Percentiles rank a stretch among this genome's conserved stretches.
These are phyloP conservation scores for Tieghemostelium lacteum DNA, from an alignment of 78 protist genomes.

Conservation along the genomic window DNA sequence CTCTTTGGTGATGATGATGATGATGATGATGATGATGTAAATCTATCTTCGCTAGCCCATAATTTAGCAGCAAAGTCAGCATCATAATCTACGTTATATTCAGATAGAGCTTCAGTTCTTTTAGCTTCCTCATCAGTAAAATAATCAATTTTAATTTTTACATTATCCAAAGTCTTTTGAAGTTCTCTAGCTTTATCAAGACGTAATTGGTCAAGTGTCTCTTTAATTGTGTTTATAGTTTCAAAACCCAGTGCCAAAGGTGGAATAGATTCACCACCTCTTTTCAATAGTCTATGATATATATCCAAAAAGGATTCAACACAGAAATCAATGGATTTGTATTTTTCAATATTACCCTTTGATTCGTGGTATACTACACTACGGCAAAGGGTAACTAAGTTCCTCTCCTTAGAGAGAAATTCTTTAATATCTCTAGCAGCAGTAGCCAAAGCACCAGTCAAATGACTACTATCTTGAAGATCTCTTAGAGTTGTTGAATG, in stretches of 20 bases:
- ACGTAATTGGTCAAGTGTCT: neutral
- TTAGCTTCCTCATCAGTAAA: slow-evolving; percentile 56
- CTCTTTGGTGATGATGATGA: too few species aligned
- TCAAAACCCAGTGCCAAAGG: neutral
- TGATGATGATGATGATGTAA: neutral
- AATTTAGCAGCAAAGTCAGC: slow-evolving; percentile 59
- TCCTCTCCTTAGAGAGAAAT: slow-evolving; percentile 2
- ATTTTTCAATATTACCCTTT: neutral
- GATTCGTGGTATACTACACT: slow-evolving; percentile 18
- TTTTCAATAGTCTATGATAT: neutral
- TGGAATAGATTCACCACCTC: neutral
- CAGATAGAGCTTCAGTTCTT: slow-evolving; percentile 3
- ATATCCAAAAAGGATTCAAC: neutral
- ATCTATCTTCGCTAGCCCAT: slow-evolving; percentile 30
- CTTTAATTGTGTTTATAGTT: neutral
- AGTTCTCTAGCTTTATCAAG: neutral
- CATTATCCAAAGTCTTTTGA: slow-evolving; percentile 1
- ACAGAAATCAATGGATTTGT: neutral
- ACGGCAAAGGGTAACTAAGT: slow-evolving; percentile 13
- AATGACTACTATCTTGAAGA: slow-evolving; percentile 12
- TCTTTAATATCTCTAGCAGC: slow-evolving; percentile 6
- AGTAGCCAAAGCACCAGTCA: neutral
- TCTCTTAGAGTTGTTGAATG: slow-evolving; percentile 33
- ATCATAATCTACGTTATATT: slow-evolving; percentile 43
- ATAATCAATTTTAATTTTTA: slow-evolving; percentile 56